Evolutionary conservation across 768 basidiomycete genomes (phyloP).

Genomic region (Termitomyces heimii): DNA sequence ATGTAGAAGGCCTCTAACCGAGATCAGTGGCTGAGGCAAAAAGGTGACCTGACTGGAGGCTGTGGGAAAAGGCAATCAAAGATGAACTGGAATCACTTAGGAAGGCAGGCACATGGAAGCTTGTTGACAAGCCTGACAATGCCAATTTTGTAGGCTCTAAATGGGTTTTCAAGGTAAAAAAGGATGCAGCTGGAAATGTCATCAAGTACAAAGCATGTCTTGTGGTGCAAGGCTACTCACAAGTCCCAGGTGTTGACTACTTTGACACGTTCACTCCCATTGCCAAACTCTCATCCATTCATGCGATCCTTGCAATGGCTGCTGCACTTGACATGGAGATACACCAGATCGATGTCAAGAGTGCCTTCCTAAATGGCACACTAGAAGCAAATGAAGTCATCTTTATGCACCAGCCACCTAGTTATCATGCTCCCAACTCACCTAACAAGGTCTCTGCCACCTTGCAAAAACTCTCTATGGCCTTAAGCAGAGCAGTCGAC

Average conservation of each 20-base stretch:
- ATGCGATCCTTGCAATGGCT: not conserved
- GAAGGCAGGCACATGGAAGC: conserved; percentile 20
- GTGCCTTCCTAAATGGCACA: conserved; percentile 9
- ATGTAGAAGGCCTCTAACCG: not conserved
- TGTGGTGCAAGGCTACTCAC: conserved; percentile 12
- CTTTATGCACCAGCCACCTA: conserved; percentile 36
- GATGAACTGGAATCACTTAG: not conserved
- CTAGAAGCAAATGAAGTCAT: conserved; percentile 26
- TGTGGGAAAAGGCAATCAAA: not conserved
- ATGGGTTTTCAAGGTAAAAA: no score
- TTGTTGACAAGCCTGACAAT: conserved; percentile 1
- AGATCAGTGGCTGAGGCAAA: not conserved
- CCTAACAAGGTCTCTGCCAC: conserved; percentile 11
- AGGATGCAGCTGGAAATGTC: no score
- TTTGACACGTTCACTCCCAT: not conserved
- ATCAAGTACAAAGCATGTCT: no score
- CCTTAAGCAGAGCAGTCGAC: conserved; percentile 18
- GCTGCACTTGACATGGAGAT: not conserved
- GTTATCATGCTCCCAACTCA: conserved; percentile 13
- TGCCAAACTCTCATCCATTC: no score
- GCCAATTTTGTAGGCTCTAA: conserved; percentile 19
- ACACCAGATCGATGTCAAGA: not conserved
- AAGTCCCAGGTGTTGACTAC: conserved; percentile 14
- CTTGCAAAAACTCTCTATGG: conserved; percentile 19
- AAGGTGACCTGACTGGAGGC: not conserved